phyloP scores from a whole-genome alignment of 805 yeast species.

The Starmerella potacharoeniae region DNA sequence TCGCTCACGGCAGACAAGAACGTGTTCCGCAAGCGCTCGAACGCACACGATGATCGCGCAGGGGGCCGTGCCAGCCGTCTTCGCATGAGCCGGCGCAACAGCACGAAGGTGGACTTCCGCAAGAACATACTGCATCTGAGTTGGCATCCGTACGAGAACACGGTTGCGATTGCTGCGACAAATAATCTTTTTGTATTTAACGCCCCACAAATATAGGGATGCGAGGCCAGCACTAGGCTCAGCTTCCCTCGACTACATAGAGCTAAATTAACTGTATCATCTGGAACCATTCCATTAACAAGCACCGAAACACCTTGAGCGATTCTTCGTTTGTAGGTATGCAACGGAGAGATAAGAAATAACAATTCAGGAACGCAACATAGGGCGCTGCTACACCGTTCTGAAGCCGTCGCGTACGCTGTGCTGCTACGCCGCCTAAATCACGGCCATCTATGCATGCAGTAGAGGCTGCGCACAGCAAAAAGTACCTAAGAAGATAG shows the following conservation, averaged over 20 bases:
- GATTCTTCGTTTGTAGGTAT: too few species aligned
- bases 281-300: too few species aligned
- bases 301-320: too few species aligned
- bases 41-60: slow-evolving; percentile 29
- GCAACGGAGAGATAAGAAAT: too few species aligned
- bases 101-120: slow-evolving; percentile 80
- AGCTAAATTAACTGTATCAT: neutral
- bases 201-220: slow-evolving; percentile 14
- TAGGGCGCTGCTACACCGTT: too few species aligned
- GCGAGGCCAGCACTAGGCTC: neutral
- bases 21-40: slow-evolving; percentile 60
- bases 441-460: too few species aligned
- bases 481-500: too few species aligned
- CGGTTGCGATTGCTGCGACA: slow-evolving; percentile 97
- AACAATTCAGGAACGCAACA: too few species aligned
- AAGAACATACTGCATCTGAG: slow-evolving; percentile 89
- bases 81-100: slow-evolving; percentile 45
- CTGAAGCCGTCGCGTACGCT: too few species aligned
- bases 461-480: too few species aligned
- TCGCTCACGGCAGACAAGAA: slow-evolving; percentile 95
- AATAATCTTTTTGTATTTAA: slow-evolving; percentile 50
- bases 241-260: too few species aligned
- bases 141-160: slow-evolving; percentile 96
- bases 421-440: too few species aligned
- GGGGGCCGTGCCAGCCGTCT: slow-evolving; percentile 20